A percentile compares a stretch with the other conserved stretches of the same genome.
Evolutionary conservation across 805 yeast species (phyloP).

Genomic region (Kuraishia floccosa): DNA sequence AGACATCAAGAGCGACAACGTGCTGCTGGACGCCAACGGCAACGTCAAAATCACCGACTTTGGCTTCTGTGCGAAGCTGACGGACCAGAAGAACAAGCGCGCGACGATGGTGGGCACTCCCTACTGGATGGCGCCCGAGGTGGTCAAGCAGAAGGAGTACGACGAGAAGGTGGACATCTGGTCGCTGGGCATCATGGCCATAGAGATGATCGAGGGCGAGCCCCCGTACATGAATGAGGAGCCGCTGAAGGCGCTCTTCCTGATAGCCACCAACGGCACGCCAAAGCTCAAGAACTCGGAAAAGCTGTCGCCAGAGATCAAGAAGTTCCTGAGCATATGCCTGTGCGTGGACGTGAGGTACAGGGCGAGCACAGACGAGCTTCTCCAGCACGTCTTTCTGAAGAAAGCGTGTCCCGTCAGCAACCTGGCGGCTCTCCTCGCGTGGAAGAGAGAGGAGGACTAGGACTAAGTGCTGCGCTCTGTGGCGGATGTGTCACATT

Average conservation of each 20-base stretch:
- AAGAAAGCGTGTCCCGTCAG: slow-evolving; percentile 48
- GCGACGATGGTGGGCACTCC: slow-evolving; percentile 88
- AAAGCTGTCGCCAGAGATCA: slow-evolving; percentile 58
- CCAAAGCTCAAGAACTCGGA: slow-evolving; percentile 45
- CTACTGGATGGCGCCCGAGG: slow-evolving; percentile 89
- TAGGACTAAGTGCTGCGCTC: background rate
- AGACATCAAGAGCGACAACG: slow-evolving; percentile 93
- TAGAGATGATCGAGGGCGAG: slow-evolving; percentile 80
- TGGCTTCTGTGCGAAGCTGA: slow-evolving; percentile 69
- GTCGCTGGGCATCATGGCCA: slow-evolving; percentile 79
- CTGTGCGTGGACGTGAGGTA: slow-evolving; percentile 88
- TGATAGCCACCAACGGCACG: slow-evolving; percentile 75
- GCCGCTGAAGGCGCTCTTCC: slow-evolving; percentile 64
- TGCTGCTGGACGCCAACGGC: slow-evolving; percentile 72
- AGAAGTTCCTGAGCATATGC: slow-evolving; percentile 81
- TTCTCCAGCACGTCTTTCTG: slow-evolving; percentile 67
- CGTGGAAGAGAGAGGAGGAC: slow-evolving; percentile 2
- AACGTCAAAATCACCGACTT: slow-evolving; percentile 86
- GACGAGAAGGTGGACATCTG: slow-evolving; percentile 78
- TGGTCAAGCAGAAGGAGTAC: slow-evolving; percentile 67
- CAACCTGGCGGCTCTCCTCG: slow-evolving; percentile 49
- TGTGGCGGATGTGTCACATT: too few species aligned
- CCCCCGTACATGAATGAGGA: slow-evolving; percentile 78
- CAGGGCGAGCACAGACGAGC: slow-evolving; percentile 84
- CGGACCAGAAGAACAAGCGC: slow-evolving; percentile 60